Percentiles rank a stretch among this genome's conserved stretches.
Evolutionary conservation across 2,329 filamentous ascomycete species (phyloP).

Genomic region (Trichophyton rubrum): DNA sequence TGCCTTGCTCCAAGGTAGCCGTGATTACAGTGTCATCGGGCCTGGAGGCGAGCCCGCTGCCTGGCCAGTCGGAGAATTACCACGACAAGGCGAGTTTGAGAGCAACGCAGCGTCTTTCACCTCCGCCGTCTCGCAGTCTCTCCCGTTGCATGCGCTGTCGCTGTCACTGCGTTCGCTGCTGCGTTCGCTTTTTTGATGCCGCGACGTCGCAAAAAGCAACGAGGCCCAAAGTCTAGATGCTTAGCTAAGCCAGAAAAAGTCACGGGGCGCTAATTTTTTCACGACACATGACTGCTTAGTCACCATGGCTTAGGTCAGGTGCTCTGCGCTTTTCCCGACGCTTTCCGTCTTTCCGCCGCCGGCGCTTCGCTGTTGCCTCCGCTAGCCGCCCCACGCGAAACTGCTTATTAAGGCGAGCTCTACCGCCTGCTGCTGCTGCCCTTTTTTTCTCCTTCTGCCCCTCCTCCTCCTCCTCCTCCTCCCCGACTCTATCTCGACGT

Average conservation of each 20-base stretch:
- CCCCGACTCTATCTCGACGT: neutral
- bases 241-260: neutral
- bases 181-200: neutral
- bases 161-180: too few relatives aligned
- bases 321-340: neutral
- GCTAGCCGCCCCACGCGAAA: constrained; percentile 3
- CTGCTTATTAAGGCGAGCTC: neutral
- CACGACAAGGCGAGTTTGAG: constrained; percentile 1
- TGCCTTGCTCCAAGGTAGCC: too few relatives aligned
- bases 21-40: too few relatives aligned
- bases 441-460: neutral
- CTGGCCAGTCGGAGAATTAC: neutral
- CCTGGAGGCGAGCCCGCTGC: neutral
- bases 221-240: neutral
- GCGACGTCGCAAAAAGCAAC: neutral
- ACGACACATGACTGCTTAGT: neutral
- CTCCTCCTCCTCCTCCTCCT: neutral
- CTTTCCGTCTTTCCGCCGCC: neutral
- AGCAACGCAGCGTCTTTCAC: neutral
- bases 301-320: neutral
- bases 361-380: neutral
- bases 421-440: neutral
- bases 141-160: too few relatives aligned
- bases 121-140: too few relatives aligned
- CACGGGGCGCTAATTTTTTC: neutral